Conservation (phyloP, 345 rosid species). For the Syzygium jambos region DNA sequence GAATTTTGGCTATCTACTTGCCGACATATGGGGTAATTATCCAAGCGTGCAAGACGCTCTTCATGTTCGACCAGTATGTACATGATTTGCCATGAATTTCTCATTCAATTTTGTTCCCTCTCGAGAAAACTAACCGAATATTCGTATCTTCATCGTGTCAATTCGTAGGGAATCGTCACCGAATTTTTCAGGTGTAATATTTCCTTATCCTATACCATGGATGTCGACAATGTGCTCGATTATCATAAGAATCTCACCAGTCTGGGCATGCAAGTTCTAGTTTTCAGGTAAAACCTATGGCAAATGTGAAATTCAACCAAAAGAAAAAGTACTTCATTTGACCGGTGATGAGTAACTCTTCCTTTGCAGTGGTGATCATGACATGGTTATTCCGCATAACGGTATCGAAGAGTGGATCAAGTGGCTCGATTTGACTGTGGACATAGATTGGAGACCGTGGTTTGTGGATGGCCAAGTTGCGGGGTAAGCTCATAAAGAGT, state of each 20-base stretch:
- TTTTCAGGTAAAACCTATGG: conserved; percentile 6
- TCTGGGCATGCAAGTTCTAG: conserved; percentile 7
- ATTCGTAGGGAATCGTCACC: conserved; percentile 10
- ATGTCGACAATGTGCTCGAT: neutral
- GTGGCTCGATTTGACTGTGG: conserved; percentile 11
- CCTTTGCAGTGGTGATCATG: conserved; percentile 23
- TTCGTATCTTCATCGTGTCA: neutral
- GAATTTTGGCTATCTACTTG: conserved; percentile 4
- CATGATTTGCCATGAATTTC: neutral
- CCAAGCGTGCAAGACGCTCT: conserved; percentile 19
- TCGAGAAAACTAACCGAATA: neutral
- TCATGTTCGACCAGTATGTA: conserved; percentile 13
- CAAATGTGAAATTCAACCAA: neutral
- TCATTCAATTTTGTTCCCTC: neutral
- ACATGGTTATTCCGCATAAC: conserved; percentile 17
- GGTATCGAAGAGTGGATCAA: conserved; percentile 21
- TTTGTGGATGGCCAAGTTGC: conserved; percentile 20
- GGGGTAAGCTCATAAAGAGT: conserved; percentile 11
- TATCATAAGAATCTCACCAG: conserved; percentile 13
- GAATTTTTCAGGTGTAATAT: conserved; percentile 16
- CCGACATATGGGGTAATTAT: conserved; percentile 17
- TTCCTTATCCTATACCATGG: conserved; percentile 4
- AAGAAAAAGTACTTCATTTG: neutral
- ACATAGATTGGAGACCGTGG: conserved; percentile 21
- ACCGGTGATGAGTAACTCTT: neutral